Evolutionary conservation across 495 filamentous ascomycete species (phyloP), one percentile per base, ranked within the genome.

Genomic region (Polyplosphaeria fusca): DNA sequence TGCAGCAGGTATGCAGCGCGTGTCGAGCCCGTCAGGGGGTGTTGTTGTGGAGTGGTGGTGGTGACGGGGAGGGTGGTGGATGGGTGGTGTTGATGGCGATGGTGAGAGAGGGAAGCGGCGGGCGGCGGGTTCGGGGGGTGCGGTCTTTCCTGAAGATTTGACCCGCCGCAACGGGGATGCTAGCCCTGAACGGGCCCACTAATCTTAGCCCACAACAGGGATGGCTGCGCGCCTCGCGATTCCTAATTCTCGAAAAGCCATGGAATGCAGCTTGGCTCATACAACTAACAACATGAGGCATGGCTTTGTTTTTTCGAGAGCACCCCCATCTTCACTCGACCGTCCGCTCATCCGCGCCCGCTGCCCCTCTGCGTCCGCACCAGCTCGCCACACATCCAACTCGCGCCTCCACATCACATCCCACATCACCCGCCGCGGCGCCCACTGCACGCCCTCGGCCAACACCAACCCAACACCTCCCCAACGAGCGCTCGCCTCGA

Each of bases 1-100:
- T 51, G 43, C 51, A 55, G 51, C 50, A 55, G 50, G 4, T 14
- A 46, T 50, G 51, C 52, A 55, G 57, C 50, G 50, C 44, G 43
- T 27, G 22, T 18, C 16, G 18, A 19, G 41, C 43, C 55, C 55
- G 47, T 12, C 32, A 37, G 20, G 40, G 25, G 28, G 57, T 28
- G 43, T 53, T 26, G 49, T 47, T 48, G 57, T 59, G 22, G 30
- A 42, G 41, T 4, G 42, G 47, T 45, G 40, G 43, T 16, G 4
- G 38, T 18, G 40, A n/a, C 20, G 46, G n/a, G 39, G 4, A 28
- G 24, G 2, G 46, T 37, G 25, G 13, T 25, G 47, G 28, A 18
- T 18, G 39, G 39, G 14, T 35, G 30, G 14, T 35, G 30, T 35
- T 35, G 30, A n/a, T n/a, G n/a, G n/a, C n/a, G n/a, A n/a, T 35